Percentiles rank a stretch among this genome's conserved stretches.
Evolutionary conservation across 2,329 filamentous ascomycete genomes (phyloP).

Genomic region (Zymoseptoria ardabiliae): DNA sequence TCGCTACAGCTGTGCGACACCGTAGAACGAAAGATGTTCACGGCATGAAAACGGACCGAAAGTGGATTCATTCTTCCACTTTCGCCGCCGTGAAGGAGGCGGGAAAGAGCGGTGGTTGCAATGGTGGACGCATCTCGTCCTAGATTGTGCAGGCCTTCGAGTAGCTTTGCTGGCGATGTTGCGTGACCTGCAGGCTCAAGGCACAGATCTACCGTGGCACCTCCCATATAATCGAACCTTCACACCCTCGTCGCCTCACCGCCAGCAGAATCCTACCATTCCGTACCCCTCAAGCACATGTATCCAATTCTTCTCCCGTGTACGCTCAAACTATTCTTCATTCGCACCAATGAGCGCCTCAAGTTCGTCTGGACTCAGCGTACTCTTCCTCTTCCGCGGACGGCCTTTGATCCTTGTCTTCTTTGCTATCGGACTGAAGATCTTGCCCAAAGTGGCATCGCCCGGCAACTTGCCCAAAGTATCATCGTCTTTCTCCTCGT

Average conservation of each 20-base stretch:
- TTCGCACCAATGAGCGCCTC: slow-evolving; percentile 45
- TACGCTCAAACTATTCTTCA: slow-evolving; percentile 4
- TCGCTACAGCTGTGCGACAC: neutral
- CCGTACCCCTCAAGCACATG: neutral
- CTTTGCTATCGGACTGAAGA: slow-evolving; percentile 28
- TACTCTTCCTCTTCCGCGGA: slow-evolving; percentile 62
- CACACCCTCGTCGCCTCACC: neutral
- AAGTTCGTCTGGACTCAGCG: slow-evolving; percentile 67
- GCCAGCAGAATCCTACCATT: neutral
- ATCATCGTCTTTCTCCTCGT: slow-evolving; percentile 23
- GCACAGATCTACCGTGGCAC: too few relatives aligned
- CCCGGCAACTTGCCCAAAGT: slow-evolving; percentile 39
- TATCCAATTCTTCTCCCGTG: neutral
- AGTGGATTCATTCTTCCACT: neutral
- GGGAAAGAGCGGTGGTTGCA: neutral
- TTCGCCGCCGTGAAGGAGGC: neutral
- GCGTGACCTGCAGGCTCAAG: too few relatives aligned
- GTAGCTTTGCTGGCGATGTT: too few relatives aligned
- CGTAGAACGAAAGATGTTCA: neutral
- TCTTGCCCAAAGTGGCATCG: slow-evolving; percentile 35
- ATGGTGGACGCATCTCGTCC: neutral
- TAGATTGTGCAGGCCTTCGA: neutral
- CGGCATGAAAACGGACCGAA: neutral
- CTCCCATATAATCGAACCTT: neutral
- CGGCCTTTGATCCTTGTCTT: slow-evolving; percentile 48